Evolutionary conservation across 768 basidiomycete species (phyloP).

Genomic region (Coprinellus aureogranulatus): DNA sequence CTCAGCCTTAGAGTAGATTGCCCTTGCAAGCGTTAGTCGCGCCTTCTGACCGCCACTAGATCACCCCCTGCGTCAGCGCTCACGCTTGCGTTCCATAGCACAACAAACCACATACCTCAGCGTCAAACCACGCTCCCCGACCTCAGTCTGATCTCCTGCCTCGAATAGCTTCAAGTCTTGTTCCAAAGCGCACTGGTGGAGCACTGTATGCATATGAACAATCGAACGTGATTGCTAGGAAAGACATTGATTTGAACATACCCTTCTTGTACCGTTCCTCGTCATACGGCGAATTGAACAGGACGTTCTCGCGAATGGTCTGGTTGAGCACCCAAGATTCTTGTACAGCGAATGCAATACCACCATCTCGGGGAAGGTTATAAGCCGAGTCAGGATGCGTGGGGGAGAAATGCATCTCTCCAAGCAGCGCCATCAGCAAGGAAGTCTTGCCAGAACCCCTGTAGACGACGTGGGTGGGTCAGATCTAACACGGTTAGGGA

Average conservation of each 20-base stretch:
- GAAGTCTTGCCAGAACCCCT: conserved; percentile 57
- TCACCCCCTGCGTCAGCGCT: not conserved
- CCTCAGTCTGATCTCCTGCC: conserved; percentile 66
- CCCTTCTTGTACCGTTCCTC: conserved; percentile 70
- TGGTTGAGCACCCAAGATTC: conserved; percentile 85
- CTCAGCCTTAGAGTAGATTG: conserved; percentile 50
- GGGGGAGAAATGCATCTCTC: conserved; percentile 67
- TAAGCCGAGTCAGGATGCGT: conserved; percentile 57
- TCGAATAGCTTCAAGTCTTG: conserved; percentile 67
- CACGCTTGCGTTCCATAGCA: not conserved
- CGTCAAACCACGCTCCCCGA: conserved; percentile 69
- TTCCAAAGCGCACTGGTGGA: conserved; percentile 72
- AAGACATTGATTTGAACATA: conserved; percentile 1
- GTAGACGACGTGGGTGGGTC: not conserved
- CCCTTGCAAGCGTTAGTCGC: conserved; percentile 43
- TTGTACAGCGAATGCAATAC: conserved; percentile 75
- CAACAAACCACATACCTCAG: conserved; percentile 22
- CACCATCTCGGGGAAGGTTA: conserved; percentile 63
- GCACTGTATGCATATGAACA: conserved; percentile 30
- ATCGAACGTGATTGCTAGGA: no score
- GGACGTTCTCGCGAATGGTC: conserved; percentile 77
- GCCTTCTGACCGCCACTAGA: conserved; percentile 45
- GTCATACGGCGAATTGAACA: conserved; percentile 76
- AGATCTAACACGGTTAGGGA: not conserved
- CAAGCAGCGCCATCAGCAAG: conserved; percentile 61